These are phyloP conservation scores for Hylodesmum podocarpum DNA, from an alignment of 306 rosid genomes.

Conservation along the genomic window DNA sequence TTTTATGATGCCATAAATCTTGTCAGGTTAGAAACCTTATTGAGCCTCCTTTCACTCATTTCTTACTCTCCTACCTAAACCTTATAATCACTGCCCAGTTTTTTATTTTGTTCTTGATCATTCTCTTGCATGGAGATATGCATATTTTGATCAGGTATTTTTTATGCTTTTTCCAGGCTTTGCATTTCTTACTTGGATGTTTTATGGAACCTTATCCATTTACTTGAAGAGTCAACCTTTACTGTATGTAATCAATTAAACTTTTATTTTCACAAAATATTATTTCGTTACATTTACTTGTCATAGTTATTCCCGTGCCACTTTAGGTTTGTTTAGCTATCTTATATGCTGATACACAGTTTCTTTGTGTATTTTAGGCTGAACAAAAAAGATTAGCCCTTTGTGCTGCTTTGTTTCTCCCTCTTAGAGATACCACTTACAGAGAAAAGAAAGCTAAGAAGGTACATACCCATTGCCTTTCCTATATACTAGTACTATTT, in stretches of 20 bases:
- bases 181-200: constrained; percentile 62
- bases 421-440: constrained; percentile 60
- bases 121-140: constrained; percentile 2
- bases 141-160: constrained; percentile 6
- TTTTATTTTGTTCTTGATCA: neutral
- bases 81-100: neutral
- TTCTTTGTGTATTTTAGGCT: constrained; percentile 52
- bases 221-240: constrained; percentile 55
- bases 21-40: neutral
- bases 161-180: constrained; percentile 44
- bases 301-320: constrained; percentile 11
- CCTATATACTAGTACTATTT: neutral
- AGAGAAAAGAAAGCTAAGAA: constrained; percentile 66
- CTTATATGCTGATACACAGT: neutral
- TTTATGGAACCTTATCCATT: constrained; percentile 65
- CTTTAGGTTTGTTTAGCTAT: constrained; percentile 14
- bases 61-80: neutral
- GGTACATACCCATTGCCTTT: constrained; percentile 44
- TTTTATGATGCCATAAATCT: neutral
- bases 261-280: neutral
- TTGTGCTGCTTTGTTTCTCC: constrained; percentile 79
- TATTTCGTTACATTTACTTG: neutral
- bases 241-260: constrained; percentile 52
- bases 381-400: constrained; percentile 76
- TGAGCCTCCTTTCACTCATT: neutral